Evolutionary conservation across 768 basidiomycete genomes (phyloP).

Genomic region (Rhizopogon vulgaris): DNA sequence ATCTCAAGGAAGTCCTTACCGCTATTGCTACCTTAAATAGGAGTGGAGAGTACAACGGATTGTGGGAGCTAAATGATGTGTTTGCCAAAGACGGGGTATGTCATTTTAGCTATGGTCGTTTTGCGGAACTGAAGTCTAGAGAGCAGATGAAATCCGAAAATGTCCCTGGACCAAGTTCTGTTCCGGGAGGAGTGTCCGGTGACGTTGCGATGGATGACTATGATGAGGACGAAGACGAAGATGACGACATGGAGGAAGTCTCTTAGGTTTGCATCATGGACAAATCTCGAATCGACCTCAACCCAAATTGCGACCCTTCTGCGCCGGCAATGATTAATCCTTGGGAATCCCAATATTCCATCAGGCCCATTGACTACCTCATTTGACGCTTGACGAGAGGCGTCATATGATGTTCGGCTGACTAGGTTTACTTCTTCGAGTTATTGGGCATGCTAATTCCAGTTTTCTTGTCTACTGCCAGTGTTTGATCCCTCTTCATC

Average conservation of each 20-base stretch:
- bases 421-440: no score
- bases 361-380: background rate
- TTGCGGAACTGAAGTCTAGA: slow-evolving; percentile 3
- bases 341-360: background rate
- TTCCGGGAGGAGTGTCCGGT: slow-evolving; percentile 6
- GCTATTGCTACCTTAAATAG: slow-evolving; percentile 75
- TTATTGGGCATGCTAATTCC: no score
- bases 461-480: no score
- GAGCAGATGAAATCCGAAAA: slow-evolving; percentile 41
- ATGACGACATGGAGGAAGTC: slow-evolving; percentile 68
- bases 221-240: slow-evolving; percentile 44
- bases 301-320: no score
- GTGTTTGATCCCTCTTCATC: no score
- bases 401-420: background rate
- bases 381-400: slow-evolving; percentile 11
- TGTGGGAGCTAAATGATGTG: slow-evolving; percentile 74
- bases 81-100: slow-evolving; percentile 61
- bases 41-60: slow-evolving; percentile 73
- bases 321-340: background rate
- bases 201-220: slow-evolving; percentile 33
- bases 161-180: slow-evolving; percentile 33
- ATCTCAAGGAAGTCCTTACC: slow-evolving; percentile 75
- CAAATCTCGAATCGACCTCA: background rate
- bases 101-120: slow-evolving; percentile 6
- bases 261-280: slow-evolving; percentile 31